Conservation (phyloP, 768 basidiomycete species). For the Leccinum disarticulatum region DNA sequence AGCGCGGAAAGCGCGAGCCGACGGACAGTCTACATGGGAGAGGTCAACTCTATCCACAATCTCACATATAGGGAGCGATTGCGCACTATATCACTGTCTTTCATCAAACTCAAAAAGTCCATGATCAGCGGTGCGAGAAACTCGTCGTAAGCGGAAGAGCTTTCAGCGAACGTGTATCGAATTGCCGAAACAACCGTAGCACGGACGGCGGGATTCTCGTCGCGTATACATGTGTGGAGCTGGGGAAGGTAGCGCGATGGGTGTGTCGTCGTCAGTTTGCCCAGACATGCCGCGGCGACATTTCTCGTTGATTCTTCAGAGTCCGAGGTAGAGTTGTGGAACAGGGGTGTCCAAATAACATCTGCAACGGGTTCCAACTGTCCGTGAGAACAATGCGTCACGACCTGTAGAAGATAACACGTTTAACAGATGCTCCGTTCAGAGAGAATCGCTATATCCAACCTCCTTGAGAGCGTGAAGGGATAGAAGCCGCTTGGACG, state of each 20-base stretch:
- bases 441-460: slow-evolving; percentile 10
- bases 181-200: slow-evolving; percentile 93
- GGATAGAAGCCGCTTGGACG: slow-evolving; percentile 78
- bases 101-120: slow-evolving; percentile 88
- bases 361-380: slow-evolving; percentile 89
- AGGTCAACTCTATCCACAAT: not conserved
- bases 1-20: slow-evolving; percentile 85
- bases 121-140: slow-evolving; percentile 83
- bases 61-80: not conserved
- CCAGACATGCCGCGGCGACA: slow-evolving; percentile 94
- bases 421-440: not conserved
- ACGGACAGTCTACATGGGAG: slow-evolving; percentile 69
- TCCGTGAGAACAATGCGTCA: slow-evolving; percentile 83
- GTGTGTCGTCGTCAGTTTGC: slow-evolving; percentile 90
- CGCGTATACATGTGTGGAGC: slow-evolving; percentile 78
- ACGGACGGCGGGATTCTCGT: slow-evolving; percentile 67
- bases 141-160: slow-evolving; percentile 83
- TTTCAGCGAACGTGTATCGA: slow-evolving; percentile 87
- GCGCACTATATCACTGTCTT: slow-evolving; percentile 82
- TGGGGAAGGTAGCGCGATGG: slow-evolving; percentile 91
- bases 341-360: slow-evolving; percentile 87
- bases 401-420: slow-evolving; percentile 53
- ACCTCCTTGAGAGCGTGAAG: slow-evolving; percentile 95
- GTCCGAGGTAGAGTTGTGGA: slow-evolving; percentile 79
- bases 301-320: slow-evolving; percentile 91